Evolutionary conservation across 148 eudicot species (phyloP).

Genomic region (Salicornia ramosissima): DNA sequence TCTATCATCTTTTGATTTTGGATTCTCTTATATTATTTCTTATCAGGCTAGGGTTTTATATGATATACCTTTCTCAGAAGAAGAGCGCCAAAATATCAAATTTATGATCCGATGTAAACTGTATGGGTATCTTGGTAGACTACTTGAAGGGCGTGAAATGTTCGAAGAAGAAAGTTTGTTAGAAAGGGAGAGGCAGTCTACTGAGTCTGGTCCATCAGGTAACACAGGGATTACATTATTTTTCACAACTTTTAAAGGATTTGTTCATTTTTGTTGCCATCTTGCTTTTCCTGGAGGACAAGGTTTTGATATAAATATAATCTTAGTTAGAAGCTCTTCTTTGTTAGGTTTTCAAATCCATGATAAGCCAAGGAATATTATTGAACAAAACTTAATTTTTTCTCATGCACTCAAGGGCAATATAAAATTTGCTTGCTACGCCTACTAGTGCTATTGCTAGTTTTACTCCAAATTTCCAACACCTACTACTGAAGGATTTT

Average conservation of each 20-base stretch:
- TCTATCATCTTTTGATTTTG: too few relatives aligned
- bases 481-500: neutral
- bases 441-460: neutral
- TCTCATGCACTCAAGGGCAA: too few relatives aligned
- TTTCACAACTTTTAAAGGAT: neutral
- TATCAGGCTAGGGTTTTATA: constrained; percentile 69
- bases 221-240: neutral
- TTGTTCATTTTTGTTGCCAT: neutral
- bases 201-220: constrained; percentile 67
- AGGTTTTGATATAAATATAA: neutral
- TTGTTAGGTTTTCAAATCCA: too few relatives aligned
- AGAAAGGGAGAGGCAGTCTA: constrained; percentile 32
- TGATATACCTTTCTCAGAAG: constrained; percentile 57
- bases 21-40: too few relatives aligned
- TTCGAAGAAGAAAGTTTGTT: constrained; percentile 55
- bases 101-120: constrained; percentile 60
- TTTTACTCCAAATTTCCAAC: neutral
- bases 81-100: constrained; percentile 62
- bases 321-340: neutral
- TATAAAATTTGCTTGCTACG: too few relatives aligned
- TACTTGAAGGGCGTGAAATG: constrained; percentile 70
- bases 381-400: too few relatives aligned
- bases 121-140: constrained; percentile 56
- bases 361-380: too few relatives aligned
- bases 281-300: neutral